Percentiles rank a stretch among this genome's conserved stretches.
Conservation (phyloP, 495 filamentous ascomycete species). For the Cercophora sp. region DNA sequence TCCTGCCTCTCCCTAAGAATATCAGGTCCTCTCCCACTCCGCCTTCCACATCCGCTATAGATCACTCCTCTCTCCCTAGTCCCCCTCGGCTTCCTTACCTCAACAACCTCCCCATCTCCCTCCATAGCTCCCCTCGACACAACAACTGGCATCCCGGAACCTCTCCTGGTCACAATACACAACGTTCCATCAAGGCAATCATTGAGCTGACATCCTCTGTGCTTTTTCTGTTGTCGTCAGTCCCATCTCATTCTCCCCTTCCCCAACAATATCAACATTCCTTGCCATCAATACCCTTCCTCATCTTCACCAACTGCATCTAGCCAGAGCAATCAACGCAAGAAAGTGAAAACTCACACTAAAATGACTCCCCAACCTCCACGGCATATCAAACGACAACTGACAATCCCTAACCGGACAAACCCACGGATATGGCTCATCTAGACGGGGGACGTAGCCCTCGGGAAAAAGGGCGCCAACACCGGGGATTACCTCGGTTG, state of each 20-base stretch:
- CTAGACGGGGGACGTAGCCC: conserved; percentile 12
- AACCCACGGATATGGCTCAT: conserved; percentile 15
- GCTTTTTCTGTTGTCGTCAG: conserved; percentile 13
- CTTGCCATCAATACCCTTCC: no score
- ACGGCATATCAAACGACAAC: conserved; percentile 5
- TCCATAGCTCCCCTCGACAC: conserved; percentile 13
- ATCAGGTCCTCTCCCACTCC: neutral
- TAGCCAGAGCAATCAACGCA: no score
- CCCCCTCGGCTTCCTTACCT: no score
- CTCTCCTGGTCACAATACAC: conserved; percentile 5
- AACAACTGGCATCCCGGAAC: conserved; percentile 15
- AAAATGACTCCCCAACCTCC: conserved; percentile 20
- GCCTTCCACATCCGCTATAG: no score
- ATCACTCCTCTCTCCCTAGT: no score
- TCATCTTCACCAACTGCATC: no score
- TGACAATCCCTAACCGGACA: conserved; percentile 20
- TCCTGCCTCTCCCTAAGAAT: neutral
- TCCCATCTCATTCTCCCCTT: no score
- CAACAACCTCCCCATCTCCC: no score
- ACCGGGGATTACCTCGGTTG: neutral
- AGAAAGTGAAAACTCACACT: conserved; percentile 6
- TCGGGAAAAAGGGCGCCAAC: conserved; percentile 18
- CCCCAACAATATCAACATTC: no score
- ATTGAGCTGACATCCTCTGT: conserved; percentile 18
- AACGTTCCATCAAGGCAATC: conserved; percentile 21